Evolutionary conservation across 106 monocot species (phyloP).

Genomic region (Agapanthus africanus): DNA sequence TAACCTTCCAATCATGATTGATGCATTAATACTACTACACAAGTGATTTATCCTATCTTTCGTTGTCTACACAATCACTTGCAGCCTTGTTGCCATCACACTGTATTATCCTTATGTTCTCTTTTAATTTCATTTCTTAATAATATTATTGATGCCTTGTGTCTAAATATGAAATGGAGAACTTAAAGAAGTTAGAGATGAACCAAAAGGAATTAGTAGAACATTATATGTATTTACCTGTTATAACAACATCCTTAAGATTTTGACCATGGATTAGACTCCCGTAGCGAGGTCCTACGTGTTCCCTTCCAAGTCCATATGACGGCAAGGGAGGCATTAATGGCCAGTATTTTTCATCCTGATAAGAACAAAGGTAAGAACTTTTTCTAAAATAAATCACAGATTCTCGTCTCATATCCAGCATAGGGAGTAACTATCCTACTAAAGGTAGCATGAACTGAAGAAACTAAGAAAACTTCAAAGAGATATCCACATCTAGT

Average conservation of each 20-base stretch:
- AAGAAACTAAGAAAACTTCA: too few relatives aligned
- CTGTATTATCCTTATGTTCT: background rate
- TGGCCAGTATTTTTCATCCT: constrained; percentile 70
- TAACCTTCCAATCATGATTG: background rate
- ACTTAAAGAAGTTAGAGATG: background rate
- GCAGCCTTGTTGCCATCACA: background rate
- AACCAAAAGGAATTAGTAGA: background rate
- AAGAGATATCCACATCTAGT: too few relatives aligned
- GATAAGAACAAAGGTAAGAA: background rate
- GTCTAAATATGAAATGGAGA: background rate
- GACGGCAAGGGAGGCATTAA: constrained; percentile 65
- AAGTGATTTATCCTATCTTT: background rate
- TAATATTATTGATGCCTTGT: background rate
- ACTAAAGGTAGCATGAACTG: too few relatives aligned
- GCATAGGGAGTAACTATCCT: too few relatives aligned
- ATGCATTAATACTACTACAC: background rate
- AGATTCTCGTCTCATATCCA: too few relatives aligned
- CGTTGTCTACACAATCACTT: background rate
- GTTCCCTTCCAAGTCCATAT: constrained; percentile 66
- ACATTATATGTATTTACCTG: constrained; percentile 27
- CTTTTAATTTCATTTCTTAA: background rate
- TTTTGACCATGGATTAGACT: constrained; percentile 68
- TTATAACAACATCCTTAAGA: constrained; percentile 60
- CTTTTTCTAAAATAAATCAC: too few relatives aligned
- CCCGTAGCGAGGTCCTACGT: constrained; percentile 54